Conservation (phyloP, 352 stramenopile species). For the Globisporangium nodosum region DNA sequence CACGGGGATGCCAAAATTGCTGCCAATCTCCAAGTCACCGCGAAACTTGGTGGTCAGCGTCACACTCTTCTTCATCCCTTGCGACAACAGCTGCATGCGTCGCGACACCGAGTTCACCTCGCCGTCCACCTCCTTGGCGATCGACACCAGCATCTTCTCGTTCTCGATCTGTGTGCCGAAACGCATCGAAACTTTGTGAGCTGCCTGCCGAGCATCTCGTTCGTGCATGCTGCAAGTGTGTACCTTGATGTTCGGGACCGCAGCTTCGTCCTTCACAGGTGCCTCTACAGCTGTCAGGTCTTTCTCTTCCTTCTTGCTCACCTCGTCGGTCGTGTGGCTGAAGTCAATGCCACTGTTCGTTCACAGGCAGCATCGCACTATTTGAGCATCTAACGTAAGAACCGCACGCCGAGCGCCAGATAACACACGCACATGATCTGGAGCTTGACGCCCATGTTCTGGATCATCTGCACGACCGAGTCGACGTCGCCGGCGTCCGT, state of each 20-base stretch:
- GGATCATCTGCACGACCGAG: constrained; percentile 65
- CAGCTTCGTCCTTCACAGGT: background rate
- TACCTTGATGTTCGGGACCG: constrained; percentile 23
- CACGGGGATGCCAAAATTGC: constrained; percentile 56
- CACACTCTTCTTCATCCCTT: constrained; percentile 76
- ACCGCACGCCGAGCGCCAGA: background rate
- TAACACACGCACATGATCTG: constrained; percentile 60
- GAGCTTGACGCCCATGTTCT: constrained; percentile 73
- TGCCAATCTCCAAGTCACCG: constrained; percentile 62
- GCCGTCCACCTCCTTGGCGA: constrained; percentile 59
- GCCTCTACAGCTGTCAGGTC: background rate
- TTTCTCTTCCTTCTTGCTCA: constrained; percentile 14
- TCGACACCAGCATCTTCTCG: constrained; percentile 83
- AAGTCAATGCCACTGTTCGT: constrained; percentile 63
- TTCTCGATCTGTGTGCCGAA: constrained; percentile 42
- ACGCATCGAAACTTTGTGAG: background rate
- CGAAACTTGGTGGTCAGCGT: constrained; percentile 73
- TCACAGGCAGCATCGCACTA: background rate
- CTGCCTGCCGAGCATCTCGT: too few species aligned
- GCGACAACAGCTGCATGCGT: constrained; percentile 65
- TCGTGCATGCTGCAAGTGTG: background rate
- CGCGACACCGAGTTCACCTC: constrained; percentile 66
- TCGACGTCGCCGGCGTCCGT: constrained; percentile 58
- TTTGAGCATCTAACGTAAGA: too few species aligned
- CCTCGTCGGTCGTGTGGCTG: constrained; percentile 32